Base-by-base conservation (phyloP, 148 eudicot species). In the Rhododendron griersonianum region DNA sequence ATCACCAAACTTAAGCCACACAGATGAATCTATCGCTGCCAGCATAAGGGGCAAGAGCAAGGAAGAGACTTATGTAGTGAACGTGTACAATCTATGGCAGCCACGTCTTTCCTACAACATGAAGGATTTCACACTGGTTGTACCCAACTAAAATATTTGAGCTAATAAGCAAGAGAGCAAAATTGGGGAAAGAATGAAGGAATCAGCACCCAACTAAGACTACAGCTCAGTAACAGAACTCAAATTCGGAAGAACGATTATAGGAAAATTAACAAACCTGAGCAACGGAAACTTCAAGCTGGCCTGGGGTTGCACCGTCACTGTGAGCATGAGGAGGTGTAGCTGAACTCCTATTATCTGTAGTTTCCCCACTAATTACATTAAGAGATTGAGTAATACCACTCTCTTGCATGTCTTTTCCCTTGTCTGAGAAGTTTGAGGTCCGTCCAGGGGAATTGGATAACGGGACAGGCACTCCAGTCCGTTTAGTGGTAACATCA, bases 401-500 rank as follows among this genome's bases (percentile, higher is more conserved):
- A 79, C 87, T 82, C 86, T 92, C 91, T 84, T 90, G 90, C 84
- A 87, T 89, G 37, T 87, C 91, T 81, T 90, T 91, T 44, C 90
- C 95, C 84, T 91, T 91, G 50, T 86, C 81, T 28, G 83, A 81
- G 47, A 86, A 53, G 88, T 89, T 87, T 47, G 94, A 89, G 78
- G 89, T 87, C 88, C 84, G 89, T 75, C 84, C 87, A 23, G 83
- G 25, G 86, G 25, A 65, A 84, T 41, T 71, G 76, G 86, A 86
- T 53, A 80, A 89, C 44, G 85, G 89, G 87, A 71, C 87, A 78
- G 90, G 35, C 67, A 23, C 86, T 44, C 84, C 33, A 65, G 71
- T 87, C 76, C 89, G 84, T 85, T 92, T 95, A 33, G 93, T 84
- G 63, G 90, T 89, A 82, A 93, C 90, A 85, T 95, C 96, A 50